Evolutionary conservation across 192 early-diverging fungal species (phyloP), one percentile per base, ranked within the genome.

Genomic region (Thamnidium elegans): DNA sequence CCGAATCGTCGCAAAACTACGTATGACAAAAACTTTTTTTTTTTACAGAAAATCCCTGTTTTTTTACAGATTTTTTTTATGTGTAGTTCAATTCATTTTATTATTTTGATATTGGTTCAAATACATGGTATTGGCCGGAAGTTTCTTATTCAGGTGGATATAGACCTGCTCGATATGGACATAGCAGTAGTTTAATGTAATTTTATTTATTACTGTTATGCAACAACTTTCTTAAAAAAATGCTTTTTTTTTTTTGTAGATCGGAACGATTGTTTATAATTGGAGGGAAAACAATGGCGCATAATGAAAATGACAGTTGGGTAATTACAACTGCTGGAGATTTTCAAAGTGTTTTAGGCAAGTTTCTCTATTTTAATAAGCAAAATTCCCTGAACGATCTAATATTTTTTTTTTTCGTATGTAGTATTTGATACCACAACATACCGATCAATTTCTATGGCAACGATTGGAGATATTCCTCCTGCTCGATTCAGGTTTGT

Each of bases 371-470:
- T 31, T 8, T 36, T 1, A 14, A 32, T 26, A 55, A 15, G 2
- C 4, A 34, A n/a, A 34, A n/a, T n/a, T n/a, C n/a, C n/a, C n/a
- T n/a, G n/a, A 14, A 15, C 19, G n/a, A 6, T 11, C 3, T 48
- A 23, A 30, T 52, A 9, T 7, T 30, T 26, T 52, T 11, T 23
- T 7, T 30, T 26, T 52, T 11, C 4, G 3, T 10, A 17, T 55
- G 8, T 65, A 67, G 66, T 67, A 46, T 67, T 60, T 51, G 66
- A 67, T 47, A 67, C 66, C 19, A 45, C 50, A 6, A 20, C 26
- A 30, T 19, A 60, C 7, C 30, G 48, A 11, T 21, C 66, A 10
- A 50, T 60, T 46, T 59, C 53, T 52, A 67, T 67, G 66, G 58
- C 58, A n/a, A 67, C 66, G 7, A 39, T 67, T 21, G 56, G 56